phyloP scores from a whole-genome alignment of 345 rosid species.

The Euclidium syriacum region DNA sequence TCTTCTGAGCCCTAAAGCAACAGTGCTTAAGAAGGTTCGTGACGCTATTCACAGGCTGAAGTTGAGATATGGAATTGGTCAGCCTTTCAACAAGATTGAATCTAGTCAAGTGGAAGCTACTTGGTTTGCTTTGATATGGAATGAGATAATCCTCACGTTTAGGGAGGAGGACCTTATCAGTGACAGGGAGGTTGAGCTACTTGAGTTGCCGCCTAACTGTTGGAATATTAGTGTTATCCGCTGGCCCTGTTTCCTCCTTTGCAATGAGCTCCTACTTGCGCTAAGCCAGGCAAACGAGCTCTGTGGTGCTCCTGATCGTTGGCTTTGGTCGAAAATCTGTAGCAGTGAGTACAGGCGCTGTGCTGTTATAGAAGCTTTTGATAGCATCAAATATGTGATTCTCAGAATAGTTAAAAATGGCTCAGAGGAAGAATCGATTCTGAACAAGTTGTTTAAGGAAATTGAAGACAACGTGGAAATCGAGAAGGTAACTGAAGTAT shows the following conservation, averaged over 20 bases:
- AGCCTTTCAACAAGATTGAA: conserved; percentile 67
- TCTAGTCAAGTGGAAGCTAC: conserved; percentile 83
- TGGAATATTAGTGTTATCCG: conserved; percentile 84
- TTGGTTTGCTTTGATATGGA: conserved; percentile 88
- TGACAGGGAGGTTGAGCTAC: conserved; percentile 69
- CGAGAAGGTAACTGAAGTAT: conserved; percentile 40
- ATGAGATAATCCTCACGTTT: conserved; percentile 65
- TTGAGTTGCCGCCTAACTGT: conserved; percentile 75
- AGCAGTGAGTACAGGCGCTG: conserved; percentile 79
- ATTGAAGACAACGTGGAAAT: conserved; percentile 45
- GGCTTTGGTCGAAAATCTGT: conserved; percentile 81
- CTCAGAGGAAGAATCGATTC: conserved; percentile 60
- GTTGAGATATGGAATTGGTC: conserved; percentile 86
- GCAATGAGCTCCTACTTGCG: conserved; percentile 87
- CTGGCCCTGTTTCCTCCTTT: conserved; percentile 84
- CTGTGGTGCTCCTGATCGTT: conserved; percentile 59
- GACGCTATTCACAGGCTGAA: conserved; percentile 72
- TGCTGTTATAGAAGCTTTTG: conserved; percentile 87
- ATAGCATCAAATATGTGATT: conserved; percentile 66
- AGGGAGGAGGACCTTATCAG: conserved; percentile 86
- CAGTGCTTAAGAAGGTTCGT: conserved; percentile 64
- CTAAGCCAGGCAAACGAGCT: conserved; percentile 75
- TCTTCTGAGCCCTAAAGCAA: conserved; percentile 39
- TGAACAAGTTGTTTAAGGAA: conserved; percentile 41
- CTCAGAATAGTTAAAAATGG: conserved; percentile 42